Evolutionary conservation across 768 basidiomycete species (phyloP), one percentile per base, ranked within the genome.

Genomic region (Pleurotus tuber-regium): DNA sequence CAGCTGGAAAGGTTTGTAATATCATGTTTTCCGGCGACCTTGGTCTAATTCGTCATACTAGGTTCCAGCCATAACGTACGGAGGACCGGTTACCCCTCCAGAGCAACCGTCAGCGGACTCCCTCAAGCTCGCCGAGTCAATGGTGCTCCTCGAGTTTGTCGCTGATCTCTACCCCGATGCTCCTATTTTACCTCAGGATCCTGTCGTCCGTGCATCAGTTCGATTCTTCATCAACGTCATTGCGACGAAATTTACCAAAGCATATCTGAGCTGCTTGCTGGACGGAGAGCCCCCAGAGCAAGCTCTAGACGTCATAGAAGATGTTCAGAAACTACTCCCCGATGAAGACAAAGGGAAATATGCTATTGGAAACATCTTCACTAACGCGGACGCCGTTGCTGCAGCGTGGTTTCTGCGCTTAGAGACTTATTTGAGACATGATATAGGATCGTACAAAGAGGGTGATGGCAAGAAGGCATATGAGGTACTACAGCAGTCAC

Each of bases 21-120:
- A 7, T 10, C n/a, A 5, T 38, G 21, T 16, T 38, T 7, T 38
- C 35, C 35, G 7, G 4, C 1, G 10, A n/a, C 21, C 35, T 16
- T 16, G 21, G n/a, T 2, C n/a, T 14, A n/a, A 14, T 19, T 38
- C 10, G 21, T 16, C 1, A 19, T 4, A 4, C n/a, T 16, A 38
- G 35, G 35, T 38, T 5, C 43, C 43, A n/a, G 43, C 43, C 28
- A 46, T 46, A 16, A 29, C 43, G 26, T 46, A 46, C 28, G 26
- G 43, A 24, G 43, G 43, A 5, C 43, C 43, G 18, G 16, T 29
- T 10, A 29, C 28, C 12, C 25, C 43, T 1, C 43, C 43, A 10
- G 16, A 46, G 7, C 5, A 31, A 12, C 43, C 43, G 16, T 46
- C 43, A 11, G 18, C 24, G 28, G 43, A 12, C 10, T 46, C 43